Evolutionary conservation across 2,329 filamentous ascomycete species (phyloP), one percentile per base, ranked within the genome.

Genomic region (Leptographium galeiforme): DNA sequence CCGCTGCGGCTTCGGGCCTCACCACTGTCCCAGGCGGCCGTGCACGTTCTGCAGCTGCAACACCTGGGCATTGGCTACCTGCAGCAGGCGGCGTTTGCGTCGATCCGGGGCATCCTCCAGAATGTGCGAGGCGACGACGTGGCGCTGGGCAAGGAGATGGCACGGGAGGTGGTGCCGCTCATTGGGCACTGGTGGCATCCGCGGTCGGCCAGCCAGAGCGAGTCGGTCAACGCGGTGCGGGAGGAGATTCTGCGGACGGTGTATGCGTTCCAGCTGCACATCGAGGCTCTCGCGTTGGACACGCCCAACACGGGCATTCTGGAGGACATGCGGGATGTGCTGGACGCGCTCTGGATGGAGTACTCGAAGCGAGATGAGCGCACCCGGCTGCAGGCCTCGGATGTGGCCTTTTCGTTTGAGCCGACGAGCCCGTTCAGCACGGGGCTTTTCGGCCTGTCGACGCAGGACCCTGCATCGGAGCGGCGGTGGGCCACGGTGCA

Each of bases 241-340:
- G 86, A 91, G 58, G 88, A 89, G 64, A 85, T 95, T 64, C 72
- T 94, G 38, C 82, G 82, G 59, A 80, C 81, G 1, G 70, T 95
- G 33, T 81, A 86, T 57, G 71, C 79, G n/a, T 72, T 82, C 36
- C 76, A 81, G 58, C 69, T 84, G 10, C 80, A 84, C 58, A 70
- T 87, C 47, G 74, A 86, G 58, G 70, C 78, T 55, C 63, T 86
- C 36, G 65, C 76, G 32, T 64, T 67, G 43, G 70, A 76, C 51
- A 63, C 67, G 8, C 63, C 67, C 2, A 67, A 69, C 58, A 66
- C 62, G 54, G 63, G 61, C 53, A 66, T 74, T 53, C 64, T 67
- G 33, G 71, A 62, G 46, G 66, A 75, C 58, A 53, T 95, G 7
- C 79, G 84, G 57, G 77, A 78, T n/a, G 67, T 96, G 2, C 64